Conservation (phyloP, 345 rosid genomes). For the Eucalyptus polybractea region DNA sequence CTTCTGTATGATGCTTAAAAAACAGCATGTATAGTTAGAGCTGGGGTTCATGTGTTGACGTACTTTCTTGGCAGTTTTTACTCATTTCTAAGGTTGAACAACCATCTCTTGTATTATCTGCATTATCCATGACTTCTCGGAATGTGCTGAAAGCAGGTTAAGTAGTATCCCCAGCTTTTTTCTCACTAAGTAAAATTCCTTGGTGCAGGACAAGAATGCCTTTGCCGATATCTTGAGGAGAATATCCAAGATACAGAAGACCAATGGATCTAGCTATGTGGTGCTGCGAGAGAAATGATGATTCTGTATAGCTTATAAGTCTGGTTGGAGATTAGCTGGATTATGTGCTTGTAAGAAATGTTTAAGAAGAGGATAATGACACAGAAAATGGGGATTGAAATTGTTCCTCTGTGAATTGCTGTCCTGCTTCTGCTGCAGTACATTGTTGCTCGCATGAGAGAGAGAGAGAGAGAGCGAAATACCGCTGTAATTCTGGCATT, state of each 20-base stretch:
- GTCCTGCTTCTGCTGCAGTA: background rate
- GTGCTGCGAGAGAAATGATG: conserved; percentile 52
- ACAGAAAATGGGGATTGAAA: background rate
- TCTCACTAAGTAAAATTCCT: background rate
- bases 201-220: conserved; percentile 70
- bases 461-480: background rate
- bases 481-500: background rate
- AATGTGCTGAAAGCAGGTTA: background rate
- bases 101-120: background rate
- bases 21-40: background rate
- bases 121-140: background rate
- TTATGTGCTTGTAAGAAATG: background rate
- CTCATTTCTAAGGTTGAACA: background rate
- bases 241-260: conserved; percentile 89
- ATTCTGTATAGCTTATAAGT: background rate
- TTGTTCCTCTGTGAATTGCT: background rate
- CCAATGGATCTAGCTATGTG: conserved; percentile 51
- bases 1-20: background rate
- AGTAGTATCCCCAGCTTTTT: background rate
- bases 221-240: conserved; percentile 69
- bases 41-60: background rate
- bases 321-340: background rate
- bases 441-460: background rate
- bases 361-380: background rate
- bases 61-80: background rate